Percentiles rank a stretch among this genome's conserved stretches.
Evolutionary conservation across 2,329 filamentous ascomycete species (phyloP).

Genomic region (Trichophyton mentagrophytes): DNA sequence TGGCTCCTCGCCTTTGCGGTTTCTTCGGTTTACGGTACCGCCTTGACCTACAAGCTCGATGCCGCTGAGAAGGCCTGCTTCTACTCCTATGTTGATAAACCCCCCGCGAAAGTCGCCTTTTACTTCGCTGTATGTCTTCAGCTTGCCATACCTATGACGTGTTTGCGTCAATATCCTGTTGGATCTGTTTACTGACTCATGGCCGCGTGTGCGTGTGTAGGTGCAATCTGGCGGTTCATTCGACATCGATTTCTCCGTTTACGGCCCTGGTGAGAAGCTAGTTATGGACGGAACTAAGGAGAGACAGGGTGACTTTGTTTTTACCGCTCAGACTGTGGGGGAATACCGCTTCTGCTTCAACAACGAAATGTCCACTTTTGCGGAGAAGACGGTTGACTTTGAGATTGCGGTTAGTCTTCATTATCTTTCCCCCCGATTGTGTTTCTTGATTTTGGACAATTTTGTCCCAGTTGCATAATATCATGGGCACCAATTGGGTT

Average conservation of each 20-base stretch:
- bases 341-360: conserved; percentile 98
- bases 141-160: neutral
- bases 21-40: conserved; percentile 67
- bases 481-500: neutral
- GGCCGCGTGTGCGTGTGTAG: conserved; percentile 33
- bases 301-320: conserved; percentile 94
- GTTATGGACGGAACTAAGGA: conserved; percentile 81
- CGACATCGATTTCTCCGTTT: conserved; percentile 86
- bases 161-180: neutral
- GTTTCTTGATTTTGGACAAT: neutral
- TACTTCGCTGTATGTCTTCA: conserved; percentile 75
- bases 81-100: conserved; percentile 65
- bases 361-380: conserved; percentile 95
- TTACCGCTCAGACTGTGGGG: conserved; percentile 74
- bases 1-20: conserved; percentile 60
- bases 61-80: conserved; percentile 96
- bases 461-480: neutral
- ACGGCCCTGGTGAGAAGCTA: conserved; percentile 65
- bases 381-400: conserved; percentile 95
- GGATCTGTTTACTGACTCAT: neutral
- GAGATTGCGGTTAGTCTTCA: conserved; percentile 66
- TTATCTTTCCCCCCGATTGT: neutral
- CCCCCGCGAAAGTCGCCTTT: conserved; percentile 83
- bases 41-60: conserved; percentile 80
- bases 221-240: conserved; percentile 98